These are phyloP conservation scores for Cyberlindnera americana DNA, from an alignment of 805 yeast genomes.

Conservation along the genomic window DNA sequence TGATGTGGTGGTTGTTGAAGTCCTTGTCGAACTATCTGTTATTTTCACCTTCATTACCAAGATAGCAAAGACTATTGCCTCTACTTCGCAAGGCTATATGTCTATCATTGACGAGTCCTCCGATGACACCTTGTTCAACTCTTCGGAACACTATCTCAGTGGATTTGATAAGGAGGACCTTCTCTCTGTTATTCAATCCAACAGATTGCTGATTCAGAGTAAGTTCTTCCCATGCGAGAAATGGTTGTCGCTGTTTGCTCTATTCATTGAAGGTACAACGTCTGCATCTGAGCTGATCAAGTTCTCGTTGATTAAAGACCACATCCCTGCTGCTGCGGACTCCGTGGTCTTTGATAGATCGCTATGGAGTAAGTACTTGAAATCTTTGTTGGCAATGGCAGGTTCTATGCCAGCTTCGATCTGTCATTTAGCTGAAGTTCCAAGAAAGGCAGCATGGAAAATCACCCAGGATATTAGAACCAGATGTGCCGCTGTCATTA, in stretches of 20 bases:
- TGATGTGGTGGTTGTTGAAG: conserved; percentile 66
- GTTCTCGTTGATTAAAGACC: conserved; percentile 44
- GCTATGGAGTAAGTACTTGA: conserved; percentile 67
- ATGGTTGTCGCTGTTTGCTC: conserved; percentile 69
- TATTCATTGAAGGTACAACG: conserved; percentile 53
- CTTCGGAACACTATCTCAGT: conserved; percentile 38
- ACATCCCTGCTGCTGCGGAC: conserved; percentile 47
- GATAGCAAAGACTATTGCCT: conserved; percentile 39
- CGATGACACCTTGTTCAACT: conserved; percentile 38
- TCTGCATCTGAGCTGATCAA: conserved; percentile 50
- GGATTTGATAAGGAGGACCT: conserved; percentile 41
- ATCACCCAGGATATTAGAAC: conserved; percentile 63
- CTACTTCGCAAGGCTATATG: conserved; percentile 17
- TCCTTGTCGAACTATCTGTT: conserved; percentile 64
- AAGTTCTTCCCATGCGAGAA: conserved; percentile 61
- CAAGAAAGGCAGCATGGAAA: conserved; percentile 63
- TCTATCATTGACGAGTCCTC: conserved; percentile 36
- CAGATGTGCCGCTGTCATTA: conserved; percentile 51
- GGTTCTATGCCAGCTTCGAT: conserved; percentile 66
- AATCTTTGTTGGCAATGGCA: conserved; percentile 52
- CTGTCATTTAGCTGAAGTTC: conserved; percentile 68
- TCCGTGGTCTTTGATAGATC: conserved; percentile 53
- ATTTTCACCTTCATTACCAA: conserved; percentile 55
- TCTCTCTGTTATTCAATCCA: conserved; percentile 41
- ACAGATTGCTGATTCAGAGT: conserved; percentile 49